Evolutionary conservation across 352 stramenopile species (phyloP).

Genomic region (Elongisporangium anandrum): DNA sequence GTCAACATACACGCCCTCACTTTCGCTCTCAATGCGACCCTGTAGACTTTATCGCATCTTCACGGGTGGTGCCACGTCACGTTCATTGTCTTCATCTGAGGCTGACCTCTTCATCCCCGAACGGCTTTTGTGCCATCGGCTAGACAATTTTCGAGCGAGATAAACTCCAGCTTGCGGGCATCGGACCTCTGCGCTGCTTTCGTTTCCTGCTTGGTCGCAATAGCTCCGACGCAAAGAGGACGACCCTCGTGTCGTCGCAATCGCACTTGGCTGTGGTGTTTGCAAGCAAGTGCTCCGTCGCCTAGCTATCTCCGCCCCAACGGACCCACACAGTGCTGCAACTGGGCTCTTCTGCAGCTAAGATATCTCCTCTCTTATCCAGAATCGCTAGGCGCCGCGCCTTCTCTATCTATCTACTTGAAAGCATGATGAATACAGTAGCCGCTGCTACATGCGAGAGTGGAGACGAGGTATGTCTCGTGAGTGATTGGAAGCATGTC

Average conservation of each 20-base stretch:
- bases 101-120: slow-evolving; percentile 12
- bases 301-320: slow-evolving; percentile 2
- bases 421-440: no score
- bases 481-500: no score
- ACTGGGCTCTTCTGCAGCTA: slow-evolving; percentile 6
- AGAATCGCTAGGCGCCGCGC: slow-evolving; percentile 33
- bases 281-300: neutral
- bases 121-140: slow-evolving; percentile 12
- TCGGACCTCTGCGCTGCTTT: slow-evolving; percentile 33
- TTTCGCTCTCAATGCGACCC: slow-evolving; percentile 16
- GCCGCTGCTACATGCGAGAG: no score
- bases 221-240: slow-evolving; percentile 57
- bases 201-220: slow-evolving; percentile 46
- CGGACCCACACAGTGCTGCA: slow-evolving; percentile 3
- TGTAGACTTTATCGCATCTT: slow-evolving; percentile 11
- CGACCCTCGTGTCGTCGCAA: slow-evolving; percentile 12
- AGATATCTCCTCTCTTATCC: slow-evolving; percentile 20
- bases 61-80: slow-evolving; percentile 25
- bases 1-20: slow-evolving; percentile 38
- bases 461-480: no score
- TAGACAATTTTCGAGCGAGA: slow-evolving; percentile 71
- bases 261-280: neutral
- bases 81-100: slow-evolving; percentile 18
- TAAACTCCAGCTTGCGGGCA: slow-evolving; percentile 51
- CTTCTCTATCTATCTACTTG: no score